Conservation (phyloP, 768 basidiomycete species). For the Coprinopsis strossmayeri region DNA sequence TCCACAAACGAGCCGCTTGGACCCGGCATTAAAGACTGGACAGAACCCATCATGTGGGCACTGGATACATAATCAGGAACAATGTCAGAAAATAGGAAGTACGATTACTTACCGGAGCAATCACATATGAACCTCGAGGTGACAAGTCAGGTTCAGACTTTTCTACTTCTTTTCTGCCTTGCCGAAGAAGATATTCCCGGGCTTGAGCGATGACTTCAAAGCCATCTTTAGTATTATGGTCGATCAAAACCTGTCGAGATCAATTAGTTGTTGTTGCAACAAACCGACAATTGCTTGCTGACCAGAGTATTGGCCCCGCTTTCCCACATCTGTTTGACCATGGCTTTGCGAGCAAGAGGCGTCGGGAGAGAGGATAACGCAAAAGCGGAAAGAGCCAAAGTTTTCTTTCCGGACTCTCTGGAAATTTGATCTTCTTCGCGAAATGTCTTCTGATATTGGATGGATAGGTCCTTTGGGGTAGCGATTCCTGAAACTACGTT, state of each 20-base stretch:
- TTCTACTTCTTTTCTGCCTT: slow-evolving; percentile 55
- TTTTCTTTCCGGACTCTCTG: slow-evolving; percentile 36
- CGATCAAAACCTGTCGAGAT: slow-evolving; percentile 73
- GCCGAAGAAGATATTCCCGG: slow-evolving; percentile 59
- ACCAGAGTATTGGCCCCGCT: slow-evolving; percentile 80
- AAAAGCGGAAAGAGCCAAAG: slow-evolving; percentile 81
- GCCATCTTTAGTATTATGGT: slow-evolving; percentile 69
- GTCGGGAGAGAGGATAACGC: slow-evolving; percentile 69
- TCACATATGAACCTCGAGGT: slow-evolving; percentile 64
- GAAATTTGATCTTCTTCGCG: slow-evolving; percentile 37
- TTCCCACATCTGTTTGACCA: slow-evolving; percentile 86
- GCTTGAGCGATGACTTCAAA: slow-evolving; percentile 79
- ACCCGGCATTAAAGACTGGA: slow-evolving; percentile 61
- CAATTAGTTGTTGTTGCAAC: slow-evolving; percentile 1
- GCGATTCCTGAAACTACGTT: slow-evolving; percentile 29
- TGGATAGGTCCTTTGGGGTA: slow-evolving; percentile 35
- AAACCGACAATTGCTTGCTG: slow-evolving; percentile 21
- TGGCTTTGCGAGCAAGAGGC: slow-evolving; percentile 49
- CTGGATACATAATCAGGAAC: slow-evolving; percentile 27
- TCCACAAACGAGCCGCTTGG: slow-evolving; percentile 57
- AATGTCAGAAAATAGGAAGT: background rate
- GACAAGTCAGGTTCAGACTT: slow-evolving; percentile 28
- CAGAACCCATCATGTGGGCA: slow-evolving; percentile 90
- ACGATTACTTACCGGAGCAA: slow-evolving; percentile 66
- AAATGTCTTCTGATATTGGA: slow-evolving; percentile 55